Evolutionary conservation across 768 basidiomycete species (phyloP), one percentile per base, ranked within the genome.

Genomic region (Postia placenta): DNA sequence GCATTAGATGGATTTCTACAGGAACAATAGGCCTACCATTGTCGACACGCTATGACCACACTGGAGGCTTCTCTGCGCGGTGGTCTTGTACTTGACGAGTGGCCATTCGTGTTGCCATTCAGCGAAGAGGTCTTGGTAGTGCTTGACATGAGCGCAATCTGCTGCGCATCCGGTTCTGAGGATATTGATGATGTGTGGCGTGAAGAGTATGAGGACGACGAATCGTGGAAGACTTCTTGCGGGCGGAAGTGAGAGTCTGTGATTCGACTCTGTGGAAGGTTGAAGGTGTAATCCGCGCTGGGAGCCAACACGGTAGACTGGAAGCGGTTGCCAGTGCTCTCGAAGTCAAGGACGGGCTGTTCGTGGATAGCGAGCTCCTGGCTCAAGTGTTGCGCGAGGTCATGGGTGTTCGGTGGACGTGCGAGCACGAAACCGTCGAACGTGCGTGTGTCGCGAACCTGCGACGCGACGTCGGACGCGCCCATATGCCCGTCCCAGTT

Each of bases 1-100:
- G 30, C 30, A 33, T 33, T 7, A 33, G 30, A n/a, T n/a, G n/a
- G 30, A 15, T 33, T 33, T 7, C 30, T 15, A 33, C 15, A 33
- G 30, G 9, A 61, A 39, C 30, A 24, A 30, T 42, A 49, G 26
- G 52, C 55, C 72, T 64, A 89, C 87, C 87, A 90, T 65, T 87
- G 85, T 53, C 81, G 81, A 73, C 87, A 90, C 55, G 87, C 87
- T 69, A 90, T 87, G 67, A 90, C 87, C 61, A 80, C 76, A 57
- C 71, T 76, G 11, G 84, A 81, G 19, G 62, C 60, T 53, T 64
- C 62, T 50, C 62, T 51, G 38, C 62, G 56, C 19, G 60, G 57
- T 28, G 56, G 60, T 38, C 51, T 56, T 15, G 30, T 33, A 15
- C 30, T 33, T 7, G 30, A 22, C 42, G 47, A 47, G 45, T 37